A percentile compares a stretch with the other conserved stretches of the same genome.
Evolutionary conservation across 108 stramenopile species (phyloP).

Genomic region (Pelagomonas calceolata): DNA sequence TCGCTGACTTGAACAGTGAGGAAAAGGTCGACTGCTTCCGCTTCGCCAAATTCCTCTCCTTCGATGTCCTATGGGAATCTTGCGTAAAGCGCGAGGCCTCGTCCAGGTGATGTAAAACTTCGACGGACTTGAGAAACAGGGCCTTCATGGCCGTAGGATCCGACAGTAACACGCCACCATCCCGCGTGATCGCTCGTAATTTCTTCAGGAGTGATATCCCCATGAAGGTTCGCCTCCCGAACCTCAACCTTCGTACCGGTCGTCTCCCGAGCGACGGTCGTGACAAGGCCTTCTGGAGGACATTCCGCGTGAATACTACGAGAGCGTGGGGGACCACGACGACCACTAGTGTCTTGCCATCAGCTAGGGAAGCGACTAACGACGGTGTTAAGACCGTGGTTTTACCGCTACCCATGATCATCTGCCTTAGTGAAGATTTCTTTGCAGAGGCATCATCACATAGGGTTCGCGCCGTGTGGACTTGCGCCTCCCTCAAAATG

Average conservation of each 20-base stretch:
- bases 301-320: conserved; percentile 11
- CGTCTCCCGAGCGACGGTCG: neutral
- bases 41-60: too few relatives aligned
- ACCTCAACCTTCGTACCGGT: conserved; percentile 2
- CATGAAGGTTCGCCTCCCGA: conserved; percentile 5
- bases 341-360: conserved; percentile 20
- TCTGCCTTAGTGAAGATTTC: conserved; percentile 16
- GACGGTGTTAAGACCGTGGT: conserved; percentile 28
- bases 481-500: conserved; percentile 22
- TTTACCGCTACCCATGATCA: conserved; percentile 36
- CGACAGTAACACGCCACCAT: conserved; percentile 19
- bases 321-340: conserved; percentile 25
- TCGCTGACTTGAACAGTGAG: too few relatives aligned
- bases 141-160: conserved; percentile 23
- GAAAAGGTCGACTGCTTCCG: too few relatives aligned
- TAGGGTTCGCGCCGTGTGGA: conserved; percentile 16
- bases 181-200: neutral
- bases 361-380: conserved; percentile 22
- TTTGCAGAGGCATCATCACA: neutral
- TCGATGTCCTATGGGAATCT: too few relatives aligned
- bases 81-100: neutral
- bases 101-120: conserved; percentile 1
- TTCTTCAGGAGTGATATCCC: neutral
- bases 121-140: conserved; percentile 23
- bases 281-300: conserved; percentile 3